Base-by-base conservation (phyloP, 2,329 filamentous ascomycete genomes). In the Albifimbria verrucaria region DNA sequence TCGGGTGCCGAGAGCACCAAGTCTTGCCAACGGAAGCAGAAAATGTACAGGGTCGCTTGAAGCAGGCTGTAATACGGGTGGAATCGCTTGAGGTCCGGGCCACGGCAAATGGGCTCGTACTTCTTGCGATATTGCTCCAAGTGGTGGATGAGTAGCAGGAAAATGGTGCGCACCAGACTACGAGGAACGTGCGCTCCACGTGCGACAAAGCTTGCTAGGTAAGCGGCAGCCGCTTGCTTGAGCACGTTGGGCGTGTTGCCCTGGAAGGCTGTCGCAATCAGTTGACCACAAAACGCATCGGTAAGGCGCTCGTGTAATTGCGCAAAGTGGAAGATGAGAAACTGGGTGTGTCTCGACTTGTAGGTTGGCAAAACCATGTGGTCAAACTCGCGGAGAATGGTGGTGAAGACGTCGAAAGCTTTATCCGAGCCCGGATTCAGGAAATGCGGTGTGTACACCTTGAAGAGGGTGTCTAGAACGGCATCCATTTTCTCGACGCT, bases 11-110 rank as follows among this genome's bases (percentile, higher is more conserved):
- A 80, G 20, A 82, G 77, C 52, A 90, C 88, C 46, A 99, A 78
- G 65, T 97, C 93, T 56, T 91, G 88, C 94, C 94, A 99, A 52
- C 94, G 87, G 77, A 99, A 99, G 76, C 94, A 99, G 66, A 96
- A 97, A 54, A 96, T 93, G 74, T 97, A 97, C 22, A 97, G 81
- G 3, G 95, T 78, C 1, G 92, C 92, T 70, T 97, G 92, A n/a
- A 89, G 85, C 47, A 92, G 85, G 18, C 89, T 86, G 69, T 97
- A 97, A 72, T 95, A 96, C 15, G 88, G 84, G 47, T 86, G 85
- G 66, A 93, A 96, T 46, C 88, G 86, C 57, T 87, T 86, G 52
- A 95, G 81, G 68, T 99, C 92, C 0, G 94, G 94, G 3, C 91
- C 92, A 17, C 85, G 86, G 67, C 92, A 96, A 25, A 79, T 76